These are phyloP conservation scores for Talaromyces wortmannii DNA, from an alignment of 495 filamentous ascomycete genomes.

Conservation along the genomic window DNA sequence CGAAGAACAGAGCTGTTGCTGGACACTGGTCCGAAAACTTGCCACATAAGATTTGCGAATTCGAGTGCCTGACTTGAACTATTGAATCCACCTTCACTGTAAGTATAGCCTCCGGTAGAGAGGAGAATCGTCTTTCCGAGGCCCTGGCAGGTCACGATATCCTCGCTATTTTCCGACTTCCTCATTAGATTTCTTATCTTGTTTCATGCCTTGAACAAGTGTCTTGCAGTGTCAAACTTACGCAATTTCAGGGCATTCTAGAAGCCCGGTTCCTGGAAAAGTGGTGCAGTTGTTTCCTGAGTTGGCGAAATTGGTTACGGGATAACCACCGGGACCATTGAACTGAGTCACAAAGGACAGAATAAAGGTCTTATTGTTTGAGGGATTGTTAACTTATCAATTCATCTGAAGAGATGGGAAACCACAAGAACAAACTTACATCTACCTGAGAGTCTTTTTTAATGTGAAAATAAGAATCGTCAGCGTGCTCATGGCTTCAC, in stretches of 20 bases:
- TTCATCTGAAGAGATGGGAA: background rate
- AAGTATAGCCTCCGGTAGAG: constrained; percentile 59
- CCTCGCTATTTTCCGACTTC: constrained; percentile 18
- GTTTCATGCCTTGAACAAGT: background rate
- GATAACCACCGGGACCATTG: constrained; percentile 17
- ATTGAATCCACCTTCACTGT: constrained; percentile 55
- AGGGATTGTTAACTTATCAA: background rate
- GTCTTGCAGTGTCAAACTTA: constrained; percentile 19
- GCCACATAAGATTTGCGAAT: constrained; percentile 57
- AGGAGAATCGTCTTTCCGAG: constrained; percentile 60
- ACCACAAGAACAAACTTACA: background rate
- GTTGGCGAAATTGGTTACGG: background rate
- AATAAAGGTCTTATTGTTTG: constrained; percentile 13
- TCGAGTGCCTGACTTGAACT: constrained; percentile 41
- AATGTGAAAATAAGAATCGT: background rate
- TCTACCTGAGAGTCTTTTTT: constrained; percentile 4
- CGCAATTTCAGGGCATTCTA: constrained; percentile 55
- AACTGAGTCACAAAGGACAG: constrained; percentile 55
- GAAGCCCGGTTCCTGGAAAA: background rate
- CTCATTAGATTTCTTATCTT: background rate
- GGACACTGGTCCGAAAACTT: constrained; percentile 54
- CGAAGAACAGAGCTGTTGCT: constrained; percentile 31
- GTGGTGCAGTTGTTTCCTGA: background rate
- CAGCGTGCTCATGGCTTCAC: background rate
- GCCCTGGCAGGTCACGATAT: constrained; percentile 60